Percentiles rank a stretch among this genome's conserved stretches.
phyloP scores from a whole-genome alignment of 1,284 basidiomycete species.

The Anthracocystis setariae region DNA sequence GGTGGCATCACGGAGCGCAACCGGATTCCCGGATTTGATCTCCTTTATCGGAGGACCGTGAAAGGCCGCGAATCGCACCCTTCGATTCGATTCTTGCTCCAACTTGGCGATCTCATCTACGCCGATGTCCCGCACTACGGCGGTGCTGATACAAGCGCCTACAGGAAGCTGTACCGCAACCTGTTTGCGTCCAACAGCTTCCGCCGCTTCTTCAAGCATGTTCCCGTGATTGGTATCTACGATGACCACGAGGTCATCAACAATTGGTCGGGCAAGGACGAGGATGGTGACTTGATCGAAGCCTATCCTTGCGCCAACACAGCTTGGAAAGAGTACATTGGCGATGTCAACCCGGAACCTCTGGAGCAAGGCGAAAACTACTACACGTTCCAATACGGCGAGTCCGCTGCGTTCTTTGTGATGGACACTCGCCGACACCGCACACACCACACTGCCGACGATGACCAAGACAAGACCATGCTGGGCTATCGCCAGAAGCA shows the following conservation, averaged over 20 bases:
- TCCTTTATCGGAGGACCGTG: slow-evolving; percentile 70
- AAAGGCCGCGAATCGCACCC: slow-evolving; percentile 50
- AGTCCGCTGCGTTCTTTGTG: slow-evolving; percentile 76
- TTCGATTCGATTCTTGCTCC: slow-evolving; percentile 67
- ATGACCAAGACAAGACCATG: slow-evolving; percentile 75
- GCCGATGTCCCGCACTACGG: slow-evolving; percentile 75
- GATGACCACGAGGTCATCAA: slow-evolving; percentile 67
- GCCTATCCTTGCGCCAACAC: slow-evolving; percentile 73
- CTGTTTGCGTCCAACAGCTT: slow-evolving; percentile 63
- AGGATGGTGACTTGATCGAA: slow-evolving; percentile 72
- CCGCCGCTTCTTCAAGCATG: slow-evolving; percentile 59
- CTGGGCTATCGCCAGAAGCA: slow-evolving; percentile 77
- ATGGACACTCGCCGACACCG: slow-evolving; percentile 80
- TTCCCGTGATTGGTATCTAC: slow-evolving; percentile 65
- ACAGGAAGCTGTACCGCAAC: slow-evolving; percentile 66
- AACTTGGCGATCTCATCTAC: slow-evolving; percentile 75
- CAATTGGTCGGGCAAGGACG: slow-evolving; percentile 71
- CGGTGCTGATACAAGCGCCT: slow-evolving; percentile 50
- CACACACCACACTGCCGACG: slow-evolving; percentile 68
- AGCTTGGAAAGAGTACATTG: slow-evolving; percentile 78
- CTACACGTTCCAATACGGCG: slow-evolving; percentile 69
- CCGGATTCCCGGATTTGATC: slow-evolving; percentile 76
- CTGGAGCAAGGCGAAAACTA: slow-evolving; percentile 72
- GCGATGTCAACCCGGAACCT: slow-evolving; percentile 76
- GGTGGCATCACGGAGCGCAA: slow-evolving; percentile 63